Percentiles rank a stretch among this genome's conserved stretches.
These are phyloP conservation scores for Plantago major DNA, from an alignment of 257 asterid genomes.

Conservation along the genomic window DNA sequence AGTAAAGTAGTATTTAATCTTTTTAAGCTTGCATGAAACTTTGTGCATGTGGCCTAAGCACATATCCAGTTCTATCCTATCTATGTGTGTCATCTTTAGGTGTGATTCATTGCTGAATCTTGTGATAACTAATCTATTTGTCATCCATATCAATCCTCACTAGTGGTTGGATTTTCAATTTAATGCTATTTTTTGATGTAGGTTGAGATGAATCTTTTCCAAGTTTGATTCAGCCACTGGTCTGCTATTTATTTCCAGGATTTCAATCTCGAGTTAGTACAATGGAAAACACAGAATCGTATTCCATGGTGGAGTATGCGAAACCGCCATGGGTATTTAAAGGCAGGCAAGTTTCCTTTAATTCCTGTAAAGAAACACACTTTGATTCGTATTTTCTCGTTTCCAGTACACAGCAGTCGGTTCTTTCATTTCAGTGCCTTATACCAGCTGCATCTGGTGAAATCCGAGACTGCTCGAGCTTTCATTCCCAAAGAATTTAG, in stretches of 20 bases:
- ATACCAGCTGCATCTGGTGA: conserved; percentile 95
- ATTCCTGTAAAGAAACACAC: background rate
- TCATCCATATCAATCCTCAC: conserved; percentile 4
- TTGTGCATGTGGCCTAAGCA: conserved; percentile 25
- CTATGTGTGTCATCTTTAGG: background rate
- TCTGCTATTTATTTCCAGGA: conserved; percentile 1
- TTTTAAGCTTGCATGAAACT: conserved; percentile 28
- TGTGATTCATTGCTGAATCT: too few species aligned
- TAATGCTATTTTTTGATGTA: background rate
- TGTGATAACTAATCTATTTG: background rate
- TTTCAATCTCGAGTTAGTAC: conserved; percentile 9
- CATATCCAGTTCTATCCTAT: conserved; percentile 12
- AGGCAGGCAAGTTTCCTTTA: conserved; percentile 72
- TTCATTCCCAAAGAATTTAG: conserved; percentile 83
- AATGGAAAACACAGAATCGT: conserved; percentile 44
- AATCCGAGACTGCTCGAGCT: conserved; percentile 90
- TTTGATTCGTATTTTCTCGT: background rate
- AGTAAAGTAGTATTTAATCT: background rate
- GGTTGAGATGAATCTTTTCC: conserved; percentile 8
- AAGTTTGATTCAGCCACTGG: background rate
- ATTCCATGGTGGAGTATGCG: conserved; percentile 45
- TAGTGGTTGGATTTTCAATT: background rate
- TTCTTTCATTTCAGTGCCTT: conserved; percentile 61
- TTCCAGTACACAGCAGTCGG: background rate
- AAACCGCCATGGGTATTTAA: conserved; percentile 92